Evolutionary conservation across 768 basidiomycete species (phyloP).

Genomic region (Boletellus emodensis): DNA sequence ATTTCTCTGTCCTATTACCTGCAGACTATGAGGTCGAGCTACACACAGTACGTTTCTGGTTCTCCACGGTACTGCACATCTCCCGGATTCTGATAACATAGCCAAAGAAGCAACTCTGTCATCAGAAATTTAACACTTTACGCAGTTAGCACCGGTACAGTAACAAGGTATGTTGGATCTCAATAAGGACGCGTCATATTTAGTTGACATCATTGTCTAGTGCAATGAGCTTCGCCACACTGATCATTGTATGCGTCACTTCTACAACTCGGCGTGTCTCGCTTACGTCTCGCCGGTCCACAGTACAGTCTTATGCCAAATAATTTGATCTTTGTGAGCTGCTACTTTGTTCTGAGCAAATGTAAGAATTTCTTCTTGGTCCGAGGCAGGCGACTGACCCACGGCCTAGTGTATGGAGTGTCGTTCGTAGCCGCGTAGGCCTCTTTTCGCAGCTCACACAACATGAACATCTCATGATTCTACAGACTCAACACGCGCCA

Average conservation of each 20-base stretch:
- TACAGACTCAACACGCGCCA: conserved; percentile 59
- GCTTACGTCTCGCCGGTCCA: not conserved
- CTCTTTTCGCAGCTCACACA: not conserved
- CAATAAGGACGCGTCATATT: not conserved
- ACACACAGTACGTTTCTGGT: conserved; percentile 34
- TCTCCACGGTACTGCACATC: not conserved
- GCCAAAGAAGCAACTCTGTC: conserved; percentile 49
- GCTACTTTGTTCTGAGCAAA: conserved; percentile 66
- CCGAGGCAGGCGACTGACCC: not conserved
- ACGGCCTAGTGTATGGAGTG: conserved; percentile 50
- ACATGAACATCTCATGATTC: conserved; percentile 9
- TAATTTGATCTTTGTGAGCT: conserved; percentile 57
- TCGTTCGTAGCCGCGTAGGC: conserved; percentile 65
- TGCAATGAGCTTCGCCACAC: conserved; percentile 40
- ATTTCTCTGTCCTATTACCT: conserved; percentile 51
- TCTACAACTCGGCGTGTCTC: not conserved
- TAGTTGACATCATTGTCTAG: conserved; percentile 11
- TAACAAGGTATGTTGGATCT: conserved; percentile 48
- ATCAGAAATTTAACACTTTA: conserved; percentile 55
- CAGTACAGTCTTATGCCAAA: conserved; percentile 53
- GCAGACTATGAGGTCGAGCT: conserved; percentile 49
- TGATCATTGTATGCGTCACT: conserved; percentile 47
- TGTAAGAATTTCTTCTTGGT: conserved; percentile 36
- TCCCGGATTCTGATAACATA: not conserved
- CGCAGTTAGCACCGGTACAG: conserved; percentile 56